Evolutionary conservation across 202 grass and related monocot species (phyloP).

Genomic region (Eragrostis tef): DNA sequence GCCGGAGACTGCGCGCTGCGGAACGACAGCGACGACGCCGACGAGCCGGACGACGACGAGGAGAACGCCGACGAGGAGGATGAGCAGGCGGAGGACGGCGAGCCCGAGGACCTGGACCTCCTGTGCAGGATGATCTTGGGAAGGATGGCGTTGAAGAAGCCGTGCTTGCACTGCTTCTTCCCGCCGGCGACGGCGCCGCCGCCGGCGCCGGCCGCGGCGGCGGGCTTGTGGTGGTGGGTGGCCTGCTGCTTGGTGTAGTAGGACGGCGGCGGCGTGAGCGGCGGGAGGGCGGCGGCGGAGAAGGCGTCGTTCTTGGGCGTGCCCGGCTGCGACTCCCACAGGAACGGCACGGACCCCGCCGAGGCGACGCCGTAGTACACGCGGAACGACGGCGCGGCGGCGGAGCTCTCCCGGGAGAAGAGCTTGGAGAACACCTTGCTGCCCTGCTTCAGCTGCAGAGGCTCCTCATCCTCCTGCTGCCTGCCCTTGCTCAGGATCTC

Average conservation of each 20-base stretch:
- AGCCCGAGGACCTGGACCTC: background rate
- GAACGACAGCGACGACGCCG: constrained; percentile 49
- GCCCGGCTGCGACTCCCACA: constrained; percentile 91
- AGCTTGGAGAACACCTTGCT: constrained; percentile 66
- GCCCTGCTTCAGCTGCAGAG: constrained; percentile 47
- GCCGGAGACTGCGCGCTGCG: constrained; percentile 42
- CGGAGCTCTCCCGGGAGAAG: constrained; percentile 58
- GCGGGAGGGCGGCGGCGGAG: constrained; percentile 33
- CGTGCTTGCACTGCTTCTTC: constrained; percentile 46
- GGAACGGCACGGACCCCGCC: constrained; percentile 76
- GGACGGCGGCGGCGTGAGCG: constrained; percentile 80
- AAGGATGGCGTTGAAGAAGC: constrained; percentile 57
- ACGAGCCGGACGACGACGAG: constrained; percentile 16
- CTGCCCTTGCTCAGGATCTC: constrained; percentile 8
- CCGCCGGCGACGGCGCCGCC: background rate
- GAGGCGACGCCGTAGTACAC: constrained; percentile 87
- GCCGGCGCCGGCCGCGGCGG: background rate
- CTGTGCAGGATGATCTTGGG: constrained; percentile 52
- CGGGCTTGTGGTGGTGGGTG: background rate
- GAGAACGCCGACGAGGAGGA: constrained; percentile 21
- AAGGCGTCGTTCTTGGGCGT: constrained; percentile 69
- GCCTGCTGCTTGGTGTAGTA: constrained; percentile 49
- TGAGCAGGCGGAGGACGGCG: constrained; percentile 51
- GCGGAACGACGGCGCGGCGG: constrained; percentile 69
- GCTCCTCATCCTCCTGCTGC: background rate